These are phyloP conservation scores for Lachancea mirantina DNA, from an alignment of 805 yeast species.

Conservation along the genomic window DNA sequence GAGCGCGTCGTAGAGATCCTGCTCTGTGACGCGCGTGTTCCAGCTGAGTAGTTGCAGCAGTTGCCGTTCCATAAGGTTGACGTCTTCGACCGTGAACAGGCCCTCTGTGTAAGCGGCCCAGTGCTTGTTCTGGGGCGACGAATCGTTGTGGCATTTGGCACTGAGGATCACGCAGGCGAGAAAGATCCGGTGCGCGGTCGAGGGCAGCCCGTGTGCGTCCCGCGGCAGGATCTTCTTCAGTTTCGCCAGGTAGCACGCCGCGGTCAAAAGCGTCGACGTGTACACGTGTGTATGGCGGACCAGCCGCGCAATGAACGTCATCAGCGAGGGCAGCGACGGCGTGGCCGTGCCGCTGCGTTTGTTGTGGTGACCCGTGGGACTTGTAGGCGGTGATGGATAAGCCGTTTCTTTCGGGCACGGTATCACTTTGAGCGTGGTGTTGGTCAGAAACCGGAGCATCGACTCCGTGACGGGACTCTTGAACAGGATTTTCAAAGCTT, in stretches of 20 bases:
- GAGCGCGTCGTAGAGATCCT: slow-evolving; percentile 60
- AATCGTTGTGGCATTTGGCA: slow-evolving; percentile 69
- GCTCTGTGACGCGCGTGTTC: slow-evolving; percentile 60
- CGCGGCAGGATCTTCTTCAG: slow-evolving; percentile 55
- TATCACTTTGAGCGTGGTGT: slow-evolving; percentile 56
- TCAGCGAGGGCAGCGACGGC: slow-evolving; percentile 49
- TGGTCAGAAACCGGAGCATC: slow-evolving; percentile 64
- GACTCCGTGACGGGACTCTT: slow-evolving; percentile 66
- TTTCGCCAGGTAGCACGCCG: slow-evolving; percentile 60
- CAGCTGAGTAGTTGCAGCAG: slow-evolving; percentile 60
- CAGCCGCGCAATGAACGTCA: slow-evolving; percentile 64
- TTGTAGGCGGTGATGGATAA: slow-evolving; percentile 30
- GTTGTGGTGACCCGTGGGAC: slow-evolving; percentile 2
- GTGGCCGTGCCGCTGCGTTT: slow-evolving; percentile 4
- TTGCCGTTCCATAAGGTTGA: slow-evolving; percentile 77
- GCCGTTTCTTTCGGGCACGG: slow-evolving; percentile 44
- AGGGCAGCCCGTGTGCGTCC: slow-evolving; percentile 70
- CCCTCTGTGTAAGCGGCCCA: slow-evolving; percentile 80
- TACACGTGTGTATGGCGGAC: slow-evolving; percentile 74
- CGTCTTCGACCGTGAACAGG: slow-evolving; percentile 57
- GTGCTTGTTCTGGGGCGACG: slow-evolving; percentile 68
- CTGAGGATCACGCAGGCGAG: slow-evolving; percentile 67
- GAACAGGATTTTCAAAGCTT: slow-evolving; percentile 55
- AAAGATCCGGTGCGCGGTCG: slow-evolving; percentile 73
- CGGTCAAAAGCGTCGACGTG: slow-evolving; percentile 69